A percentile compares a stretch with the other conserved stretches of the same genome.
phyloP scores from a whole-genome alignment of 2,329 filamentous ascomycete species.

The Zymoseptoria crescenta region DNA sequence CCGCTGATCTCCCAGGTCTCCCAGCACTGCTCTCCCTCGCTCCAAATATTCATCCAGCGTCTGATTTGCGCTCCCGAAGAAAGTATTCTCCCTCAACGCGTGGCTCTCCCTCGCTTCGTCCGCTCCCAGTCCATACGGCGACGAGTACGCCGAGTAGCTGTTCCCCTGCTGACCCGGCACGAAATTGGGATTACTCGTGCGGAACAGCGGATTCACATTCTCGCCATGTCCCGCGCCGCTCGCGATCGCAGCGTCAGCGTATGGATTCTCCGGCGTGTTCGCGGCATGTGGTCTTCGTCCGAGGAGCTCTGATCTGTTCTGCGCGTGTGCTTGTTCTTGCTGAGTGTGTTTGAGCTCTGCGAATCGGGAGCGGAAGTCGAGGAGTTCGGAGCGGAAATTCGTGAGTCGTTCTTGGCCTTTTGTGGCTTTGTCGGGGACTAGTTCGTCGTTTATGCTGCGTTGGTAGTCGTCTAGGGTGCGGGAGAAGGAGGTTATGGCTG shows the following conservation, averaged over 20 bases:
- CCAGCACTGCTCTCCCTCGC: slow-evolving; percentile 78
- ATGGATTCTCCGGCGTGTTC: slow-evolving; percentile 80
- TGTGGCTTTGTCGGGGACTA: slow-evolving; percentile 83
- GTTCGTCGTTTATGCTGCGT: slow-evolving; percentile 74
- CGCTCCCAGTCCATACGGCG: slow-evolving; percentile 28
- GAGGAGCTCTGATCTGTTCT: slow-evolving; percentile 67
- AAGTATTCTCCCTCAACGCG: slow-evolving; percentile 80
- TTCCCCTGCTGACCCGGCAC: slow-evolving; percentile 27
- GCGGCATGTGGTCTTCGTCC: slow-evolving; percentile 68
- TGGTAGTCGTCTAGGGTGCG: slow-evolving; percentile 92
- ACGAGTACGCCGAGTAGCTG: slow-evolving; percentile 32
- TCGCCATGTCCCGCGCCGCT: slow-evolving; percentile 22
- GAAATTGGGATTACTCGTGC: slow-evolving; percentile 31
- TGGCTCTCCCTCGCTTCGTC: slow-evolving; percentile 57
- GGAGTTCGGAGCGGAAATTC: slow-evolving; percentile 74
- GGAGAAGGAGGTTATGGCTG: slow-evolving; percentile 70
- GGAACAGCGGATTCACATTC: slow-evolving; percentile 31
- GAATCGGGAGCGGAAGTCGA: slow-evolving; percentile 70
- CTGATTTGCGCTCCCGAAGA: slow-evolving; percentile 71
- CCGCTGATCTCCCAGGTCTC: slow-evolving; percentile 79
- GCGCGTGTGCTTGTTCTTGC: slow-evolving; percentile 50
- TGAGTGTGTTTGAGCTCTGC: slow-evolving; percentile 67
- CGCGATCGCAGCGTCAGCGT: slow-evolving; percentile 51
- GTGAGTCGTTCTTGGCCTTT: slow-evolving; percentile 81
- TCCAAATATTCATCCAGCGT: slow-evolving; percentile 93